Conservation (phyloP, 257 asterid genomes). For the Scutellaria baicalensis region DNA sequence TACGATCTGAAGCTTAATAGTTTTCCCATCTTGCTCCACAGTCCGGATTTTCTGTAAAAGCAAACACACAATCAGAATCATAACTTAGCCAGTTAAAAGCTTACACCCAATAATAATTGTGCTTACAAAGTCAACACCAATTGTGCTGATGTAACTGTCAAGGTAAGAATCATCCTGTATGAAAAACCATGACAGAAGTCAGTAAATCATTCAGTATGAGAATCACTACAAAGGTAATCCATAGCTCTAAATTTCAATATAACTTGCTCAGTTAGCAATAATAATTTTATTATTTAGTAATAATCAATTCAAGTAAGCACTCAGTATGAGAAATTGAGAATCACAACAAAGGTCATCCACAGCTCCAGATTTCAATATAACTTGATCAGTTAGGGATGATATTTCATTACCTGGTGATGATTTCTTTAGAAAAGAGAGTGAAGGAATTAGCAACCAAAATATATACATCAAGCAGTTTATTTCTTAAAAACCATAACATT, state of each 20-base stretch:
- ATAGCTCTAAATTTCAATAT: neutral
- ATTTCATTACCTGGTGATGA: neutral
- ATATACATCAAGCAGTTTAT: neutral
- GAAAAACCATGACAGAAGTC: neutral
- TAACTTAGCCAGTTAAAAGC: neutral
- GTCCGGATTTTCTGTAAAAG: conserved; percentile 51
- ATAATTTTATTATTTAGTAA: neutral
- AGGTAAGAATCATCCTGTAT: conserved; percentile 60
- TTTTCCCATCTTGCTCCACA: conserved; percentile 62
- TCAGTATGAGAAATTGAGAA: too few relatives aligned
- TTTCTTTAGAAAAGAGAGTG: neutral
- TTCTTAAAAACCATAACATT: neutral
- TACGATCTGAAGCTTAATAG: conserved; percentile 87
- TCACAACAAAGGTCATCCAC: too few relatives aligned
- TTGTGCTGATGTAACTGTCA: conserved; percentile 62
- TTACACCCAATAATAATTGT: neutral
- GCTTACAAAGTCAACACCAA: conserved; percentile 61
- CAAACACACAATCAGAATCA: conserved; percentile 13
- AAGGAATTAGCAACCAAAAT: neutral
- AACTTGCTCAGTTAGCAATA: neutral
- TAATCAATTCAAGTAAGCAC: neutral
- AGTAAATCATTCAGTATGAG: conserved; percentile 28
- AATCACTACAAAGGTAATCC: neutral
- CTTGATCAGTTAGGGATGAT: neutral
- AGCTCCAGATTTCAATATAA: neutral